Base-by-base conservation (phyloP, 2,329 filamentous ascomycete genomes). In the Celoporthe dispersa region DNA sequence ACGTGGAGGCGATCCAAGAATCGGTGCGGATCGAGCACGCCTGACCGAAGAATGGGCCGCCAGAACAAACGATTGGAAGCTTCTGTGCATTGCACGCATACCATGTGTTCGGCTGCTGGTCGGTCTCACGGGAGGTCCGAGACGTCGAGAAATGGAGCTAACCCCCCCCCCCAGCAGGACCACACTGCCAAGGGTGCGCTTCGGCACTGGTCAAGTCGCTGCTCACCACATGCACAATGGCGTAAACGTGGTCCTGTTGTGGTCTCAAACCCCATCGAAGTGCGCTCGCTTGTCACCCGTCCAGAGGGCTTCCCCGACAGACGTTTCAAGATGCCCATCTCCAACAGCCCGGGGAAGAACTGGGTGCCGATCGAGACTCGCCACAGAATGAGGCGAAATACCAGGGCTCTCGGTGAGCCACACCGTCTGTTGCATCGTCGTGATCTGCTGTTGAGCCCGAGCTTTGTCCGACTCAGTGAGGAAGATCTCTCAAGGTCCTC, bases 51-150 rank as follows among this genome's bases (percentile, higher is more conserved):
- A 9, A n/a, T 48, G 41, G 31, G 48, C 44, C 31, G 60, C 57
- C 51, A 61, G n/a, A 25, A 59, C 31, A 53, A 53, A 55, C 31
- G 61, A 67, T 71, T 69, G 64, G 59, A 59, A 31, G 19, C 28
- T 66, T 64, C 64, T 61, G 64, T 59, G 51, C 67, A 60, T 64
- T 63, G 44, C 37, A 28, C 44, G 68, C 64, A 68, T 31, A 57
- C 67, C 70, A 71, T 71, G 70, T 71, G 70, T 68, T 71, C 70
- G 70, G 70, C 63, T 51, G 51, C 57, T 55, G 59, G 67, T 31
- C 41, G 59, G 67, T 31, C 41, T 41, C 53, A 57, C 28, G 53
- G 25, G 53, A 28, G 53, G 62, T 41, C 65, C 63, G 35, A 60
- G 68, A 68, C 60, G 59, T 55, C 11, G 4, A 28, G 25, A 55